phyloP scores from a whole-genome alignment of 441 rosid genomes.

The California macrophylla region DNA sequence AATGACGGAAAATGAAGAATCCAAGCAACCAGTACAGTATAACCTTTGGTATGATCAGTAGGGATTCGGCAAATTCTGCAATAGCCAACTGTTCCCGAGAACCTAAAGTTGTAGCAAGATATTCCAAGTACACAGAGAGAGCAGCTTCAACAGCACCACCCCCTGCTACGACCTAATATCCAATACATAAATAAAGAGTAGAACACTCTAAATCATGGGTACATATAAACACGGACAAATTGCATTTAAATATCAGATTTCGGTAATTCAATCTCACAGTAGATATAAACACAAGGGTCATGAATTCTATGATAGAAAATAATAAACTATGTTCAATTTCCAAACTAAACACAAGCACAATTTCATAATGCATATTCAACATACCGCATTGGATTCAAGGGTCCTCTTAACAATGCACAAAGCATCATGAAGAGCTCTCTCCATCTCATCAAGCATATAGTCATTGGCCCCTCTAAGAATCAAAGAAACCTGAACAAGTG shows the following conservation, averaged over 20 bases:
- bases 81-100: slow-evolving; percentile 95
- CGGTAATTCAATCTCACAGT: too few species aligned
- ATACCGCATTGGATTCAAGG: slow-evolving; percentile 83
- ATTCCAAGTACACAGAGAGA: slow-evolving; percentile 81
- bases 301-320: too few species aligned
- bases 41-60: slow-evolving; percentile 60
- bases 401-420: slow-evolving; percentile 85
- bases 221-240: too few species aligned
- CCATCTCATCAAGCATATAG: slow-evolving; percentile 99
- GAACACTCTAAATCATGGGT: too few species aligned
- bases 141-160: slow-evolving; percentile 99
- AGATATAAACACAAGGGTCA: neutral
- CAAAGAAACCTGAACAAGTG: slow-evolving; percentile 61
- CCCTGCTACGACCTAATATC: slow-evolving; percentile 88
- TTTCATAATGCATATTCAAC: neutral
- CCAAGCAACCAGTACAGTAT: neutral
- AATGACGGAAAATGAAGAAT: neutral
- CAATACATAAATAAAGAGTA: neutral
- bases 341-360: neutral
- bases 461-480: slow-evolving; percentile 95
- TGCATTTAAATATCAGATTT: neutral
- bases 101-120: slow-evolving; percentile 87
- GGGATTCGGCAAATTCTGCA: slow-evolving; percentile 94
- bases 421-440: slow-evolving; percentile 86
- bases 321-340: neutral